A percentile compares a stretch with the other conserved stretches of the same genome.
Evolutionary conservation across 1,139 yeast genomes (phyloP).

Genomic region (Lodderomyces metapsilosis): DNA sequence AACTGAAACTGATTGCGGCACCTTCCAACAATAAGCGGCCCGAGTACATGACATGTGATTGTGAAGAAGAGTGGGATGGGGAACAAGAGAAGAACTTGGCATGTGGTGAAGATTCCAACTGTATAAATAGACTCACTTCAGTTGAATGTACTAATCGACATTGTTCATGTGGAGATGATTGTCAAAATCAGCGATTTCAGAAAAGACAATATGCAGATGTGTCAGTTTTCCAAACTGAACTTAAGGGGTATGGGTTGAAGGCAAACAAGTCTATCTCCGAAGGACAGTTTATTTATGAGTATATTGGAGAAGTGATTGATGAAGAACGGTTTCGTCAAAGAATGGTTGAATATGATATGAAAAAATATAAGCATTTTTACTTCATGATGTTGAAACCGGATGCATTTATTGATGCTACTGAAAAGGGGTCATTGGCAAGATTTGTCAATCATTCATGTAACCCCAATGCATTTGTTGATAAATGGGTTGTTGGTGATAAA

Average conservation of each 20-base stretch:
- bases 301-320: slow-evolving; percentile 90
- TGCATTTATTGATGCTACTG: slow-evolving; percentile 92
- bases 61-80: slow-evolving; percentile 52
- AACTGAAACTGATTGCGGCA: slow-evolving; percentile 60
- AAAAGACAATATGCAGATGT: slow-evolving; percentile 66
- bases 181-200: slow-evolving; percentile 89
- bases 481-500: slow-evolving; percentile 94
- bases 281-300: slow-evolving; percentile 79
- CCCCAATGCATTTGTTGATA: slow-evolving; percentile 93
- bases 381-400: slow-evolving; percentile 96
- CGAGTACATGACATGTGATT: slow-evolving; percentile 89
- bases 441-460: slow-evolving; percentile 93
- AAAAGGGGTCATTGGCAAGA: slow-evolving; percentile 82
- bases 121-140: slow-evolving; percentile 88
- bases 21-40: slow-evolving; percentile 33
- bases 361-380: slow-evolving; percentile 81
- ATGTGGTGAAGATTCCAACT: slow-evolving; percentile 83
- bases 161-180: slow-evolving; percentile 72
- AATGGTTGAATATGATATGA: slow-evolving; percentile 69
- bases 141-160: slow-evolving; percentile 84
- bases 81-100: slow-evolving; percentile 51
- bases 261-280: slow-evolving; percentile 60
- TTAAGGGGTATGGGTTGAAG: slow-evolving; percentile 87
- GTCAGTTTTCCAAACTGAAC: slow-evolving; percentile 74
- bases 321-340: slow-evolving; percentile 69